Conservation (phyloP, 2,329 filamentous ascomycete species). For the Seiridium unicorne region DNA sequence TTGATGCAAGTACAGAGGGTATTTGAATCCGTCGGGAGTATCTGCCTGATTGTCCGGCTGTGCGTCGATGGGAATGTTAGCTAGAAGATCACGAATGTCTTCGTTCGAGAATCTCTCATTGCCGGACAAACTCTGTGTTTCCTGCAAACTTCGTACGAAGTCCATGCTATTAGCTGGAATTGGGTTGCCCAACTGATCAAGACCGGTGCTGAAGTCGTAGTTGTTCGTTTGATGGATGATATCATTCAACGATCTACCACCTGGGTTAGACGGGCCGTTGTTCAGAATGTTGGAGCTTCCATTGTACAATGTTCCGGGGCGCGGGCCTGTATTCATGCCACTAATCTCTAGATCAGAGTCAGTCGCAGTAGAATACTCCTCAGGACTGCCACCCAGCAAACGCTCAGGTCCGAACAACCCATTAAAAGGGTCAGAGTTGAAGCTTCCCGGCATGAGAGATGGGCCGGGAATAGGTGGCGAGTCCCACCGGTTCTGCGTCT, state of each 20-base stretch:
- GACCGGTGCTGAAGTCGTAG: slow-evolving; percentile 33
- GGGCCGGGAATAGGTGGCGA: background rate
- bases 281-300: slow-evolving; percentile 1
- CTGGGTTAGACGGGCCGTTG: slow-evolving; percentile 4
- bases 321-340: no score
- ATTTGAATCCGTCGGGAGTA: slow-evolving; percentile 63
- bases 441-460: no score
- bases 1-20: slow-evolving; percentile 77
- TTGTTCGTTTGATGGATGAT: slow-evolving; percentile 37
- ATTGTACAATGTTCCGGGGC: no score
- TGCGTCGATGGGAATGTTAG: slow-evolving; percentile 71
- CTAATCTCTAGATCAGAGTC: no score
- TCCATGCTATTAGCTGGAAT: slow-evolving; percentile 20
- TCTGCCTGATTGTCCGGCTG: slow-evolving; percentile 59
- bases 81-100: slow-evolving; percentile 67
- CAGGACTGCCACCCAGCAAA: no score
- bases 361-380: no score
- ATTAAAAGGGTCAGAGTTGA: no score
- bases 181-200: slow-evolving; percentile 34
- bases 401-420: no score
- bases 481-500: background rate
- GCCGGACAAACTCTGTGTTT: no score
- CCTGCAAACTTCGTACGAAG: slow-evolving; percentile 26
- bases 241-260: slow-evolving; percentile 22
- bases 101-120: slow-evolving; percentile 32